phyloP scores from a whole-genome alignment of 164 flowering plant species.

The Sedum album region DNA sequence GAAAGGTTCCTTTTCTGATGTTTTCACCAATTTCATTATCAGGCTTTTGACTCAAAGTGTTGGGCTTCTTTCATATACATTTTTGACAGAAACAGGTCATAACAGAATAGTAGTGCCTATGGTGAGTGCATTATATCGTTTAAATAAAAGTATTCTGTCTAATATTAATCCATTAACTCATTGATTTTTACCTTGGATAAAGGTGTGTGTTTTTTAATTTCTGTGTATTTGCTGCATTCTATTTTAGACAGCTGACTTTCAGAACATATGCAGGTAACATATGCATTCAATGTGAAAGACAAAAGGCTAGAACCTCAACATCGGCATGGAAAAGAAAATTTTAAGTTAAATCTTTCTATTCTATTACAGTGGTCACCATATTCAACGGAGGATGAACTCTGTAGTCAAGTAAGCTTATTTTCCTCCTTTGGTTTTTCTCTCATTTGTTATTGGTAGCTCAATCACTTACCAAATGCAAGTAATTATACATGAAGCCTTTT shows the following conservation, averaged over 20 bases:
- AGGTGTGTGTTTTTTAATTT: neutral
- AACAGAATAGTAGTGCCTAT: conserved; percentile 91
- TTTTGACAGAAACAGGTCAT: conserved; percentile 51
- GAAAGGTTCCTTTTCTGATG: neutral
- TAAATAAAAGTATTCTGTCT: neutral
- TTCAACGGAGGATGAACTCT: conserved; percentile 61
- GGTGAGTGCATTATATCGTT: conserved; percentile 38
- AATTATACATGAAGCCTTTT: neutral
- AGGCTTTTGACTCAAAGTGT: conserved; percentile 77
- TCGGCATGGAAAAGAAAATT: conserved; percentile 34
- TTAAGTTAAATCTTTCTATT: conserved; percentile 48
- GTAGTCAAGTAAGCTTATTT: conserved; percentile 57
- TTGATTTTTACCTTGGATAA: no score
- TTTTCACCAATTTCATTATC: conserved; percentile 13
- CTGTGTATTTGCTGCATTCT: neutral
- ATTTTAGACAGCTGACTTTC: neutral
- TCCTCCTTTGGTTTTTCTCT: neutral
- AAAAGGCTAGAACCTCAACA: conserved; percentile 27
- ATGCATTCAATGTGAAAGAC: conserved; percentile 37
- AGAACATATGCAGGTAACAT: conserved; percentile 61
- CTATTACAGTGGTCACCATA: conserved; percentile 85
- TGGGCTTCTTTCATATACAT: conserved; percentile 90
- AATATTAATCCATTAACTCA: no score
- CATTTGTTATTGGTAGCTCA: neutral
- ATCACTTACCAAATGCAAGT: neutral